Conservation (phyloP, 2,329 filamentous ascomycete species). For the Penicillium aurantiogriseum region DNA sequence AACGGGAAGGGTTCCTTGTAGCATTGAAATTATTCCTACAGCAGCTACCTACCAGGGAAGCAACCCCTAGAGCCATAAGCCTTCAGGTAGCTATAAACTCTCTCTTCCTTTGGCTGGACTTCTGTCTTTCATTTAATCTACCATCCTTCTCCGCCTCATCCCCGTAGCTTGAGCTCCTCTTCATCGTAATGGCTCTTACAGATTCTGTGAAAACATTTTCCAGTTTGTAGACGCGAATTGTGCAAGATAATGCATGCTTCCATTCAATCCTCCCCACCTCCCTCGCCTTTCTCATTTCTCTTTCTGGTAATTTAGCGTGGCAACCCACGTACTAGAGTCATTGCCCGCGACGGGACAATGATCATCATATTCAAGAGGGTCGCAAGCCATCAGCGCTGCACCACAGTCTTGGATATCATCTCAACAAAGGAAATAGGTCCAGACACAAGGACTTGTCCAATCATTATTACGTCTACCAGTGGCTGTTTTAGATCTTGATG, state of each 20-base stretch:
- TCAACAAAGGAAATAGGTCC: too few relatives aligned
- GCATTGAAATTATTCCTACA: background rate
- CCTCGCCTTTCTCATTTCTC: background rate
- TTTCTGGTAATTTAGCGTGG: background rate
- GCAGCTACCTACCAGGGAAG: background rate
- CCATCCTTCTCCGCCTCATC: background rate
- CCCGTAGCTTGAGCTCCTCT: background rate
- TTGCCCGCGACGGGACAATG: background rate
- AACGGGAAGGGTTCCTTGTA: background rate
- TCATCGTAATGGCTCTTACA: background rate
- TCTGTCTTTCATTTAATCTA: background rate
- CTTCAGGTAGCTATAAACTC: background rate
- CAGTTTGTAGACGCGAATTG: background rate
- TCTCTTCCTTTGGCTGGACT: background rate
- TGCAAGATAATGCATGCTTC: background rate
- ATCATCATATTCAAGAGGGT: background rate
- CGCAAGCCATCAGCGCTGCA: too few relatives aligned
- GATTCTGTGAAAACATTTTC: background rate
- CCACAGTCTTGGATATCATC: too few relatives aligned
- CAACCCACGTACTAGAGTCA: too few relatives aligned
- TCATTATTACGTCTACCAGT: too few relatives aligned
- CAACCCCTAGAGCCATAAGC: background rate
- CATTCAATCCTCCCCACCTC: background rate
- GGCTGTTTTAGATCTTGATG: too few relatives aligned
- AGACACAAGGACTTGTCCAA: too few relatives aligned